Base-by-base conservation (phyloP, 139 green algal genomes). In the Penium margaritaceum region DNA sequence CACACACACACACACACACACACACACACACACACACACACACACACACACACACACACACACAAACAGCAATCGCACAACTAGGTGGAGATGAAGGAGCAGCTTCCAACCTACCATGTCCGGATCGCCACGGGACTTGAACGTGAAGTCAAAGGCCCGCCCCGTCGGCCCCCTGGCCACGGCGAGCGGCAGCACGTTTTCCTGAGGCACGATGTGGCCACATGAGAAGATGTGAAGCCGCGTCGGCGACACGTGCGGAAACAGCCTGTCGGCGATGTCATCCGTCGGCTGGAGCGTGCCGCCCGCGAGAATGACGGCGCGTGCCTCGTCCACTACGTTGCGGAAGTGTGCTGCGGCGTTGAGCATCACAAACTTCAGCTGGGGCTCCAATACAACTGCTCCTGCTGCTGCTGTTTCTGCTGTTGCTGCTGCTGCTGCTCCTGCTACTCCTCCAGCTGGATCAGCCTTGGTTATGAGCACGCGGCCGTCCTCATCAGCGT, bases 251-350 rank as follows among this genome's bases (percentile, higher is more conserved):
- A 85, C 32, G 4, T 55, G 60, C 0, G 87, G 89, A 44, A 93
- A 89, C 19, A 95, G 79, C 72, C 86, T 84, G 19, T 84, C 77
- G 4, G 60, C 30, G 33, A 92, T 69, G 61, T 76, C 43, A 19
- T 72, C 62, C 15, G 91, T 36, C 0, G 94, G 94, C 1, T 90
- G 85, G 15, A 98, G 85, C 0, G 94, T 98, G 70, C 94, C 94
- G 1, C 87, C 92, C 15, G 90, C 91, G 0, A 98, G 85, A 17
- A 98, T 72, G 2, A 97, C 89, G 12, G 89, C 83, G 27, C 87
- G 83, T 1, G 89, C 85, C 19, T 67, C 21, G 15, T 29, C 0
- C 34, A 33, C 4, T 27, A 43, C 19, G 19, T 27, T 2, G 17
- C 14, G 60, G 2, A 54, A 29, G 60, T 2, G 27, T 67, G 34